Percentiles rank a stretch among this genome's conserved stretches.
These are phyloP conservation scores for Dictyostelium brefeldianum DNA, from an alignment of 78 protist species.

Conservation along the genomic window DNA sequence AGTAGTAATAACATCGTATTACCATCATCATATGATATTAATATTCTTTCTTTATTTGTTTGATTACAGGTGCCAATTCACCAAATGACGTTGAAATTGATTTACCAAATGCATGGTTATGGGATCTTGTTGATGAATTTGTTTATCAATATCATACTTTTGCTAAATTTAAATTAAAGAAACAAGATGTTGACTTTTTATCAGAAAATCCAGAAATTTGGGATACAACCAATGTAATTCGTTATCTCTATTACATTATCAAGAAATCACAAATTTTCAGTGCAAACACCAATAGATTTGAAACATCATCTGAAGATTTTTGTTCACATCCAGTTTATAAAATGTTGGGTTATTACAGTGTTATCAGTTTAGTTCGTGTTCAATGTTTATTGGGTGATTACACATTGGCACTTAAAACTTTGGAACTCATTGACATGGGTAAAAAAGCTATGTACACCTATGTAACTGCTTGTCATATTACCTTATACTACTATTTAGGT, in stretches of 20 bases:
- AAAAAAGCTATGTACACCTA: conserved; percentile 76
- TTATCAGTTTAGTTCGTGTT: conserved; percentile 90
- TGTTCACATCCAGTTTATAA: conserved; percentile 77
- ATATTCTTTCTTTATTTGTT: neutral
- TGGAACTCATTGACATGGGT: conserved; percentile 86
- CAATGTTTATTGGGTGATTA: conserved; percentile 94
- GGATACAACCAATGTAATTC: conserved; percentile 76
- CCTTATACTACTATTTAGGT: conserved; percentile 90
- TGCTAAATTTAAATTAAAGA: conserved; percentile 84
- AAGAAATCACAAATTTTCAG: conserved; percentile 76
- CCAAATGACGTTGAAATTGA: conserved; percentile 79
- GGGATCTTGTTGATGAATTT: conserved; percentile 97
- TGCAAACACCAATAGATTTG: conserved; percentile 31
- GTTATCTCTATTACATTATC: conserved; percentile 70
- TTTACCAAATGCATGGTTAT: conserved; percentile 95
- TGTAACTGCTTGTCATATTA: conserved; percentile 90
- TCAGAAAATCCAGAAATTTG: conserved; percentile 71
- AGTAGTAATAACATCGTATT: neutral
- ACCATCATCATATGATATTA: neutral
- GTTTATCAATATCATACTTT: conserved; percentile 95
- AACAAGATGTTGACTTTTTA: conserved; percentile 72
- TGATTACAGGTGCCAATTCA: conserved; percentile 25
- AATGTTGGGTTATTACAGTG: conserved; percentile 88
- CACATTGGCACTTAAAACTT: conserved; percentile 76
- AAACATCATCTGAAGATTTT: conserved; percentile 63